Evolutionary conservation across 164 flowering plant genomes (phyloP).

Genomic region (Aristolochia californica): DNA sequence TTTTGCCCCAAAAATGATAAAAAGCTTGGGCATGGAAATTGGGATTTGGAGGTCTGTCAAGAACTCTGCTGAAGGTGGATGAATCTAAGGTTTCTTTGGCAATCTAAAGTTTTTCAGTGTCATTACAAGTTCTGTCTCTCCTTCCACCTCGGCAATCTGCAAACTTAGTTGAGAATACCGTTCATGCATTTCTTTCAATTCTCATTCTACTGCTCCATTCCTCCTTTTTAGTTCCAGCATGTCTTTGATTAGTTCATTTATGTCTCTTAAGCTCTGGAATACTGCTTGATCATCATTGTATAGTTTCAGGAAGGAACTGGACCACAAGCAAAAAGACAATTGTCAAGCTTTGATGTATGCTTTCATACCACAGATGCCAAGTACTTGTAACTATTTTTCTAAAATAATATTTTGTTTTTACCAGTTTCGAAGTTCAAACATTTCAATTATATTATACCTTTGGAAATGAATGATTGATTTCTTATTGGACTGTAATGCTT

Average conservation of each 20-base stretch:
- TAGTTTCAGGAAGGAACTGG: constrained; percentile 86
- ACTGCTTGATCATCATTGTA: constrained; percentile 78
- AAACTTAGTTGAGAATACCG: constrained; percentile 92
- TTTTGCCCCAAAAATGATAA: no score
- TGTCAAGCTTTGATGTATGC: no score
- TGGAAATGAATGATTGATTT: constrained; percentile 54
- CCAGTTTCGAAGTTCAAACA: not conserved
- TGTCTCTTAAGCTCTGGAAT: constrained; percentile 85
- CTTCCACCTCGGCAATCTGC: constrained; percentile 96
- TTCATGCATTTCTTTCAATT: constrained; percentile 84
- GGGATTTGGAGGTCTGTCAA: no score
- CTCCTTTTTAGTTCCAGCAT: constrained; percentile 69
- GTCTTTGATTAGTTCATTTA: constrained; percentile 82
- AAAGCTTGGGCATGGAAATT: no score
- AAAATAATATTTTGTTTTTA: no score
- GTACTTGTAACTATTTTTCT: no score
- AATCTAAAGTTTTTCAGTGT: constrained; percentile 62
- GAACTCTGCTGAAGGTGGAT: no score
- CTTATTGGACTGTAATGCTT: constrained; percentile 63
- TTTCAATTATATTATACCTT: constrained; percentile 35
- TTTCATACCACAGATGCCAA: no score
- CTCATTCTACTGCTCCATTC: constrained; percentile 51
- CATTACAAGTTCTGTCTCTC: constrained; percentile 91
- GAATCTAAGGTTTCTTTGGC: constrained; percentile 27
- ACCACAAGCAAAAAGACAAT: not conserved